Evolutionary conservation across 306 rosid genomes (phyloP).

Genomic region (Casuarina glauca): DNA sequence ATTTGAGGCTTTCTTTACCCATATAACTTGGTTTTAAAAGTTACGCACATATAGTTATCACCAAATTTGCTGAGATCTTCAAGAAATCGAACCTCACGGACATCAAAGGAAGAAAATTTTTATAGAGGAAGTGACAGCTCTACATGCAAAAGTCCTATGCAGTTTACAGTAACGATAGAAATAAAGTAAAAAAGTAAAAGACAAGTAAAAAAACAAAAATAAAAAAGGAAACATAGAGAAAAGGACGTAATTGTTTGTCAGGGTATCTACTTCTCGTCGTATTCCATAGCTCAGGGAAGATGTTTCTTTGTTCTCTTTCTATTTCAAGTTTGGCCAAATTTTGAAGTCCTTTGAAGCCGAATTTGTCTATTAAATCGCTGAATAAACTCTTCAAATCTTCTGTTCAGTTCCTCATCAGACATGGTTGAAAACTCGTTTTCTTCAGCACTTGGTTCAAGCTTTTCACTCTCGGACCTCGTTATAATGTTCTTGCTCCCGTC

Average conservation of each 20-base stretch:
- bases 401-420: slow-evolving; percentile 77
- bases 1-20: no score
- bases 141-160: not conserved
- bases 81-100: not conserved
- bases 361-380: slow-evolving; percentile 63
- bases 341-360: slow-evolving; percentile 52
- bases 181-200: not conserved
- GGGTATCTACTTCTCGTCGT: slow-evolving; percentile 1
- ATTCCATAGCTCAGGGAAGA: not conserved
- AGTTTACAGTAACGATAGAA: not conserved
- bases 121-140: not conserved
- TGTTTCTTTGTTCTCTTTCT: slow-evolving; percentile 3
- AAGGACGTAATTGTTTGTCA: slow-evolving; percentile 5
- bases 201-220: not conserved
- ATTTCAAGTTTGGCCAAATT: slow-evolving; percentile 8
- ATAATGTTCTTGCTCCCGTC: slow-evolving; percentile 34
- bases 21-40: not conserved
- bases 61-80: not conserved
- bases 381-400: slow-evolving; percentile 81
- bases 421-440: slow-evolving; percentile 59
- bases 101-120: not conserved
- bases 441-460: slow-evolving; percentile 21
- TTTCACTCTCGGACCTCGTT: slow-evolving; percentile 45
- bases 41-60: not conserved
- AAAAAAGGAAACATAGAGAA: not conserved